These are phyloP conservation scores for Citrus glauca DNA, from an alignment of 345 rosid genomes.

Conservation along the genomic window DNA sequence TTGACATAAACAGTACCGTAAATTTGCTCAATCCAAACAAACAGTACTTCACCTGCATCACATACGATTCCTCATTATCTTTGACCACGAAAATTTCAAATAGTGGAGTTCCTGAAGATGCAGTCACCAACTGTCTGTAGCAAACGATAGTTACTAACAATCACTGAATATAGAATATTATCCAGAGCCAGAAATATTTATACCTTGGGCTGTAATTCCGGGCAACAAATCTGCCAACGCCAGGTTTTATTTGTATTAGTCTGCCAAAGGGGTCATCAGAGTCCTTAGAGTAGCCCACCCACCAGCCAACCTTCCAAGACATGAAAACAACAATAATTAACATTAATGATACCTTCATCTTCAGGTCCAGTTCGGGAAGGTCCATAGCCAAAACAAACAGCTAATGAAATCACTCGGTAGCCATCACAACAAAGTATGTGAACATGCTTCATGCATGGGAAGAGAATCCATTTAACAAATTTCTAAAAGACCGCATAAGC, in stretches of 20 bases:
- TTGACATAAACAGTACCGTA: neutral
- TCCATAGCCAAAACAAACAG: neutral
- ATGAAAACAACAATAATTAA: conserved; percentile 9
- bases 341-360: conserved; percentile 1
- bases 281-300: conserved; percentile 86
- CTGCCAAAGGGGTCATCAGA: conserved; percentile 86
- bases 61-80: conserved; percentile 56
- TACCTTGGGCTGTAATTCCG: conserved; percentile 88
- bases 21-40: conserved; percentile 10
- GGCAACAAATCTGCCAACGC: conserved; percentile 86
- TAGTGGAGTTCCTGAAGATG: conserved; percentile 83
- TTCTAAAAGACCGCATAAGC: neutral
- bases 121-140: conserved; percentile 78
- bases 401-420: neutral
- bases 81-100: conserved; percentile 91
- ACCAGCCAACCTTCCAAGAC: conserved; percentile 86
- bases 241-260: conserved; percentile 74
- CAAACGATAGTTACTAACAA: conserved; percentile 22
- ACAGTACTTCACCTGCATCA: conserved; percentile 62
- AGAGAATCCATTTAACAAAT: neutral
- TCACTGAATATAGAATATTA: conserved; percentile 4
- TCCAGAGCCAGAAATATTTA: conserved; percentile 17
- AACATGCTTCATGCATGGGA: neutral
- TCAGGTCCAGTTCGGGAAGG: neutral
- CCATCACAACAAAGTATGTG: neutral